Conservation (phyloP, 2,329 filamentous ascomycete species). For the Trichoderma sp. region DNA sequence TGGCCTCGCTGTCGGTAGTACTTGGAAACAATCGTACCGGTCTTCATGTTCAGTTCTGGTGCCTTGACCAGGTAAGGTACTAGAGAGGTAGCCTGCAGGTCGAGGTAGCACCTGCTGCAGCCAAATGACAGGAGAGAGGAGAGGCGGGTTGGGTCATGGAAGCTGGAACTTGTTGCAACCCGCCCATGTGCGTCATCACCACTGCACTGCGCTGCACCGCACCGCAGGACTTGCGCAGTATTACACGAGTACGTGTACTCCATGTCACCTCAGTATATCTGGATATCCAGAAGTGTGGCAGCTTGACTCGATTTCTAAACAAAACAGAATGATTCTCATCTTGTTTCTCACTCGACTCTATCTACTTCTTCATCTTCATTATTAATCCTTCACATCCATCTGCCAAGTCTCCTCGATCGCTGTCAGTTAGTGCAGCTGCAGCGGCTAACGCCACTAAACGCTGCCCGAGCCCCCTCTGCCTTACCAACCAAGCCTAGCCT, state of each 20-base stretch:
- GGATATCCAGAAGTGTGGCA: too few species aligned
- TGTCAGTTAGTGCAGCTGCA: not conserved
- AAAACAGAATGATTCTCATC: too few species aligned
- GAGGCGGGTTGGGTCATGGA: not conserved
- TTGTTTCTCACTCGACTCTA: not conserved
- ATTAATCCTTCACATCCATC: not conserved
- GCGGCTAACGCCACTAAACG: constrained; percentile 2
- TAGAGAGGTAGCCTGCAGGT: too few species aligned
- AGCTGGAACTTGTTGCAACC: not conserved
- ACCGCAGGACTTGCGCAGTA: not conserved
- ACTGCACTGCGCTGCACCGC: not conserved
- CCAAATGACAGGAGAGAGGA: not conserved
- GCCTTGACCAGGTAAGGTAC: too few species aligned
- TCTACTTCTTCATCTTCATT: not conserved
- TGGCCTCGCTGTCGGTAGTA: not conserved
- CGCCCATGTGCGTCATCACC: not conserved
- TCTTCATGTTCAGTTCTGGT: too few species aligned
- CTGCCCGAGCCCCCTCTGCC: not conserved
- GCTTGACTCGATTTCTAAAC: too few species aligned
- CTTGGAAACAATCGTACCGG: not conserved
- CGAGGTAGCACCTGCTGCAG: not conserved
- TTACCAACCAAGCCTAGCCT: constrained; percentile 7
- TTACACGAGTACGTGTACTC: not conserved
- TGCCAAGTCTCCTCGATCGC: not conserved
- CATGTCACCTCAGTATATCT: not conserved